Evolutionary conservation across 169 alveolate genomes (phyloP).

Genomic region (Eimeria praecox): DNA sequence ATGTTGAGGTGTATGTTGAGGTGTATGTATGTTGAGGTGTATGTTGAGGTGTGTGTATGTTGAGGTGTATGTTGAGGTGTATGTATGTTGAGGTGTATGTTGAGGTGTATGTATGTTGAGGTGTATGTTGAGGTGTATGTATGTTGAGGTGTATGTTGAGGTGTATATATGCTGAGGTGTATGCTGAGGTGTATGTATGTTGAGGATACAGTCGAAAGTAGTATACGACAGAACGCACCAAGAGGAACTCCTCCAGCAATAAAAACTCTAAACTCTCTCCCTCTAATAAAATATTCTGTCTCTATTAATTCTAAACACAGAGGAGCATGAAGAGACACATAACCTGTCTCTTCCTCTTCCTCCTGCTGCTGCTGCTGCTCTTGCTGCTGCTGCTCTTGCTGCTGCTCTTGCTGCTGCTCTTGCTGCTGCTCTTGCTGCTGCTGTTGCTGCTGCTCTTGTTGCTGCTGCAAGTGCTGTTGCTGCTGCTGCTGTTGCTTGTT

Average conservation of each 20-base stretch:
- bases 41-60: no score
- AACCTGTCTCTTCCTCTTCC: no score
- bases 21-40: no score
- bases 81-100: no score
- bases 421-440: background rate
- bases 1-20: no score
- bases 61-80: no score
- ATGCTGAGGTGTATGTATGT: background rate
- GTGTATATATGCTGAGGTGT: no score
- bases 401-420: background rate
- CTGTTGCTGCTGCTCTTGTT: background rate
- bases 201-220: background rate
- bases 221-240: background rate
- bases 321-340: background rate
- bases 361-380: no score
- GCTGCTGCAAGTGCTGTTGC: background rate
- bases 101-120: no score
- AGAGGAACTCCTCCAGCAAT: slow-evolving; percentile 24
- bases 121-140: no score
- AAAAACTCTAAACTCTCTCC: slow-evolving; percentile 49
- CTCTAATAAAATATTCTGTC: background rate
- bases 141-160: no score
- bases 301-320: slow-evolving; percentile 7
- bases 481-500: background rate
- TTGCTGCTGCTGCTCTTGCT: background rate